Evolutionary conservation across 352 stramenopile species (phyloP).

Genomic region (Chrysophaeum taylorii): DNA sequence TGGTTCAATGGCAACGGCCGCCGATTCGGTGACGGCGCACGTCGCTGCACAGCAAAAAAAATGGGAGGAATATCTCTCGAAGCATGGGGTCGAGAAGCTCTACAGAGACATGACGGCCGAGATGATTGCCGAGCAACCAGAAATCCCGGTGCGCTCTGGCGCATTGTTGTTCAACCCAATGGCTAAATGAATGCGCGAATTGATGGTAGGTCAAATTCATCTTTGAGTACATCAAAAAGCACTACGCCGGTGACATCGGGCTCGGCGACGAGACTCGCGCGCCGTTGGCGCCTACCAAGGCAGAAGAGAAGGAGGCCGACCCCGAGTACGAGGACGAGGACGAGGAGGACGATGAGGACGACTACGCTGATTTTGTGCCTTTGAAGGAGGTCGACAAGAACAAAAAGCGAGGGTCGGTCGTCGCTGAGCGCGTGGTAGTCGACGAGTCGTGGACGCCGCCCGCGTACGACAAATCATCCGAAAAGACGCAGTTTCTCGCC

Average conservation of each 20-base stretch:
- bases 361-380: not conserved
- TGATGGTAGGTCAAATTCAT: conserved; percentile 16
- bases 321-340: not conserved
- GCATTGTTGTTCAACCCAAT: no score
- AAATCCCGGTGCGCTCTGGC: not conserved
- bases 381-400: not conserved
- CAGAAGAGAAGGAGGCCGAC: not conserved
- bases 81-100: conserved; percentile 7
- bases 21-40: not conserved
- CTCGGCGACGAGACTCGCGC: not conserved
- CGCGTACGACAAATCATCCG: not conserved
- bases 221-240: not conserved
- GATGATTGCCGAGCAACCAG: not conserved
- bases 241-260: not conserved
- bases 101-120: conserved; percentile 12
- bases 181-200: no score
- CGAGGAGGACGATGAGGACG: conserved; percentile 4
- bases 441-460: not conserved
- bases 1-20: not conserved
- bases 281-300: not conserved
- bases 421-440: not conserved
- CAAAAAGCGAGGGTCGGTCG: not conserved
- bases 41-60: conserved; percentile 7
- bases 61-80: conserved; percentile 8
- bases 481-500: not conserved